Conservation (phyloP, 306 rosid genomes). For the Cicer judaicum region DNA sequence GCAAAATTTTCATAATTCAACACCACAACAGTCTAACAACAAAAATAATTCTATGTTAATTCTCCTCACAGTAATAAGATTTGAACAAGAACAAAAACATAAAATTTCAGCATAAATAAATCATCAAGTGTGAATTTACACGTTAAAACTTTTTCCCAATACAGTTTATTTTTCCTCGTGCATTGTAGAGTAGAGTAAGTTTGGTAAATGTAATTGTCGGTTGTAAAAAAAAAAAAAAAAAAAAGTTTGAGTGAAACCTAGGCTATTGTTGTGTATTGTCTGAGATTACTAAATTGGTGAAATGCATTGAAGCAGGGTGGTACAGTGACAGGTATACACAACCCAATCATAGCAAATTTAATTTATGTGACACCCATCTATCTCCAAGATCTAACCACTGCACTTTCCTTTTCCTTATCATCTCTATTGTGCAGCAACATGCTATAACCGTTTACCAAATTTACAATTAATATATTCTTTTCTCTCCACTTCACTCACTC, state of each 20-base stretch:
- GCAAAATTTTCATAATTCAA: conserved; percentile 26
- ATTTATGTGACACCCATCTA: conserved; percentile 25
- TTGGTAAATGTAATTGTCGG: conserved; percentile 33
- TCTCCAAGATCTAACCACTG: conserved; percentile 50
- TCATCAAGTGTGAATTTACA: conserved; percentile 14
- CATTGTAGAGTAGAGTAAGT: background rate
- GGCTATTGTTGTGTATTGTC: background rate
- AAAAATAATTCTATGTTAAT: background rate
- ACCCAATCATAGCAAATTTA: conserved; percentile 5
- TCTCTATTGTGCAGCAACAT: conserved; percentile 22
- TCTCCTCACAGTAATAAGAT: background rate
- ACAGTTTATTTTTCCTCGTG: background rate
- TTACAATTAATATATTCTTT: conserved; percentile 10
- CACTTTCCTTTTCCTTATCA: conserved; percentile 26
- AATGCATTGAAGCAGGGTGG: conserved; percentile 30
- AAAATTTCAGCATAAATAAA: conserved; percentile 13
- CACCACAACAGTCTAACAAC: background rate
- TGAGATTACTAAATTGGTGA: conserved; percentile 34
- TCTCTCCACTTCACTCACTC: conserved; percentile 36
- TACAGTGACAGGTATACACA: conserved; percentile 13
- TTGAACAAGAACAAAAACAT: background rate
- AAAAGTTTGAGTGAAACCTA: conserved; percentile 25
- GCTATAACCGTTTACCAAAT: conserved; percentile 25
- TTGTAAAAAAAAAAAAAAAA: conserved; percentile 26
- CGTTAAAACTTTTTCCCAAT: background rate